Percentiles rank a stretch among this genome's conserved stretches.
phyloP scores from a whole-genome alignment of 2,329 filamentous ascomycete species.

The Exophiala viscosa region DNA sequence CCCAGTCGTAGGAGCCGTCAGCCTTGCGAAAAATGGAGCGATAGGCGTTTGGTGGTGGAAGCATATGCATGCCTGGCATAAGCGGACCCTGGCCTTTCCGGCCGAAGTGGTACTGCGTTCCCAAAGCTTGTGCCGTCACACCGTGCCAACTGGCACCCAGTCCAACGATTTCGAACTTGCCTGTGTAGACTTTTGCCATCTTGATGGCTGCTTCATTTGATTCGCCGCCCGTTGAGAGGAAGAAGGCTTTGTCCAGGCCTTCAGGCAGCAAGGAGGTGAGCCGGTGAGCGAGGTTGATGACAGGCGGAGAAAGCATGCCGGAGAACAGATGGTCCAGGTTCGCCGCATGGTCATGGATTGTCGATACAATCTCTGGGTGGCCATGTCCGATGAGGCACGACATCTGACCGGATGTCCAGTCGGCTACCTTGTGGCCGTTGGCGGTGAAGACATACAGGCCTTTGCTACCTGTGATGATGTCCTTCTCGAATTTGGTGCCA shows the following conservation, averaged over 20 bases:
- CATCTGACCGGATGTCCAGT: constrained; percentile 62
- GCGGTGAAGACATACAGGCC: constrained; percentile 48
- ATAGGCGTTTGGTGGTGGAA: constrained; percentile 60
- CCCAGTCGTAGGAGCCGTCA: constrained; percentile 63
- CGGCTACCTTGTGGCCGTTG: constrained; percentile 46
- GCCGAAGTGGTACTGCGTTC: constrained; percentile 54
- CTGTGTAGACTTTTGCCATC: constrained; percentile 61
- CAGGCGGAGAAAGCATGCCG: constrained; percentile 57
- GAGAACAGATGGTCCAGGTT: constrained; percentile 58
- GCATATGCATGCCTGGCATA: constrained; percentile 55
- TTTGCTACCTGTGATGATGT: constrained; percentile 45
- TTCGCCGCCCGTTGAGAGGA: constrained; percentile 57
- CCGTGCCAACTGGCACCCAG: constrained; percentile 60
- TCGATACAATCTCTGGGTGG: constrained; percentile 56
- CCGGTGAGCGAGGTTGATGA: constrained; percentile 52
- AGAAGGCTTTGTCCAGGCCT: constrained; percentile 54
- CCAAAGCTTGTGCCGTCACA: constrained; percentile 52
- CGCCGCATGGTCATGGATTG: constrained; percentile 48
- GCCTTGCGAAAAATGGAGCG: constrained; percentile 58
- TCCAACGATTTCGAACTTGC: constrained; percentile 63
- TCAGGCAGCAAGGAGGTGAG: constrained; percentile 49
- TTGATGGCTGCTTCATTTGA: constrained; percentile 62
- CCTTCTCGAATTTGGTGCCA: constrained; percentile 31
- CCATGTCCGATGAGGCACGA: constrained; percentile 57
- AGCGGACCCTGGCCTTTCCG: constrained; percentile 45